phyloP scores from a whole-genome alignment of 129 eudicot species.

The Cynara cardunculus region DNA sequence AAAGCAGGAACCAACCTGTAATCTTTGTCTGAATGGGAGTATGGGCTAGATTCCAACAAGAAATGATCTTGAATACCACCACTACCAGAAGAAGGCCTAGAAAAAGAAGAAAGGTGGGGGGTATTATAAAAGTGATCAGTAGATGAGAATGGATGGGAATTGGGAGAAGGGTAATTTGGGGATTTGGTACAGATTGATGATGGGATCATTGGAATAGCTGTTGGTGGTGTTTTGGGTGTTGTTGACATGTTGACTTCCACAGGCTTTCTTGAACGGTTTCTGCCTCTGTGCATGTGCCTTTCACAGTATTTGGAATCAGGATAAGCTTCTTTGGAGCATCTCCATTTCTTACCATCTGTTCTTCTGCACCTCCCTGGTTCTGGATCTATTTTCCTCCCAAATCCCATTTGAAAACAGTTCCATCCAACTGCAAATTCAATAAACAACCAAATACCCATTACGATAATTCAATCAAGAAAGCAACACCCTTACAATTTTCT shows the following conservation, averaged over 20 bases:
- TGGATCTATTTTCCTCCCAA: conserved; percentile 87
- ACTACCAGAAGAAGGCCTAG: conserved; percentile 31
- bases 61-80: conserved; percentile 38
- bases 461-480: not conserved
- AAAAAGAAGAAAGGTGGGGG: conserved; percentile 36
- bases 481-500: not conserved
- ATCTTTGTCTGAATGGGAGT: conserved; percentile 36
- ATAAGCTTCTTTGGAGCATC: conserved; percentile 93
- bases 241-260: conserved; percentile 61
- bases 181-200: conserved; percentile 40
- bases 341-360: conserved; percentile 97
- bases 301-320: conserved; percentile 98
- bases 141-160: conserved; percentile 27
- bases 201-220: conserved; percentile 26
- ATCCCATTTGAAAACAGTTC: conserved; percentile 83
- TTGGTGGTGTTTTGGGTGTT: conserved; percentile 22
- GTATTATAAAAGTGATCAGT: conserved; percentile 9
- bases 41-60: conserved; percentile 54
- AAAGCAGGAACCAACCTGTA: conserved; percentile 37
- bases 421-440: conserved; percentile 59
- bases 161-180: conserved; percentile 41
- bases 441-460: not conserved
- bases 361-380: conserved; percentile 97
- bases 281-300: conserved; percentile 99
- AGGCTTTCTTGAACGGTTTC: conserved; percentile 99